Evolutionary conservation across 106 monocot genomes (phyloP), one percentile per base, ranked within the genome.

Genomic region (Allium sativum): DNA sequence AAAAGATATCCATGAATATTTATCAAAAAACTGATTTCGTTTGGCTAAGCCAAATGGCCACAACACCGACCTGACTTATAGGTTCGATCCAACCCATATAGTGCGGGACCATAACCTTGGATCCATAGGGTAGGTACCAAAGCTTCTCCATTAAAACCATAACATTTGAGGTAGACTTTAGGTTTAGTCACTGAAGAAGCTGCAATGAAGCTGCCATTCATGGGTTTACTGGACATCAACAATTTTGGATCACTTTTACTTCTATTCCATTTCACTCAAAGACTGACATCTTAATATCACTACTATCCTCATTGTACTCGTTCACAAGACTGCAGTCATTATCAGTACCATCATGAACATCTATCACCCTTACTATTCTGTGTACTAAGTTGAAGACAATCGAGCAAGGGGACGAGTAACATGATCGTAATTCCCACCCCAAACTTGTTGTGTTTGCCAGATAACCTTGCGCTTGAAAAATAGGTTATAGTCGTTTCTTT

Each of bases 71-170:
- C n/a, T n/a, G n/a, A n/a, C n/a, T n/a, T n/a, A n/a, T n/a, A n/a
- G n/a, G n/a, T n/a, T n/a, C n/a, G n/a, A n/a, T n/a, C n/a, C n/a
- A n/a, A n/a, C n/a, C n/a, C n/a, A n/a, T n/a, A n/a, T n/a, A n/a
- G n/a, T n/a, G n/a, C n/a, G n/a, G n/a, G n/a, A n/a, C n/a, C n/a
- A n/a, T n/a, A n/a, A n/a, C n/a, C n/a, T n/a, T n/a, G n/a, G n/a
- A n/a, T n/a, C n/a, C n/a, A n/a, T n/a, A n/a, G n/a, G n/a, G n/a
- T n/a, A n/a, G n/a, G n/a, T 0, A 40, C 69, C 0, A 58, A 7
- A 93, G 80, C 72, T 79, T 89, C 76, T 93, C 83, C 9, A 89
- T 83, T 47, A 83, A 54, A 13, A 93, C 64, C 44, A 93, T 85
- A 50, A 93, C 47, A 42, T 86, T 85, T 7, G 93, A 89, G 19